A percentile compares a stretch with the other conserved stretches of the same genome.
phyloP scores from a whole-genome alignment of 352 stramenopile species.

The Pythium apleroticum region DNA sequence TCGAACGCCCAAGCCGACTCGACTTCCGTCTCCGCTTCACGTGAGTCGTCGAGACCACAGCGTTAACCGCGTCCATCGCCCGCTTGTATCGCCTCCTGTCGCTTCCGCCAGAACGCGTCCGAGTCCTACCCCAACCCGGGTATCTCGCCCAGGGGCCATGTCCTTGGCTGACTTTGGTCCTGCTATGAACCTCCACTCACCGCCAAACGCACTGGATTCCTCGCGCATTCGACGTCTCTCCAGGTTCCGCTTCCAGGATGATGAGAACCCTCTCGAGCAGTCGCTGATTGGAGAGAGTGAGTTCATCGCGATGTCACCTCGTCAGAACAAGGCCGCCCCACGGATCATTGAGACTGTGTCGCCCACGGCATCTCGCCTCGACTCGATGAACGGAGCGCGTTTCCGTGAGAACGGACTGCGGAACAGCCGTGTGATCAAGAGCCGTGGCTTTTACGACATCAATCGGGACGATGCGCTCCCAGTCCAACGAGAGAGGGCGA shows the following conservation, averaged over 20 bases:
- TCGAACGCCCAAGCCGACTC: slow-evolving; percentile 2
- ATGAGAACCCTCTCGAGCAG: slow-evolving; percentile 47
- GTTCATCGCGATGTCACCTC: slow-evolving; percentile 53
- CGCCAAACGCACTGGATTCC: slow-evolving; percentile 33
- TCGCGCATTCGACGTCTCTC: slow-evolving; percentile 44
- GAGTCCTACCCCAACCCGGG: slow-evolving; percentile 21
- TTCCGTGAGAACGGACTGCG: slow-evolving; percentile 28
- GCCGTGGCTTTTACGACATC: slow-evolving; percentile 72
- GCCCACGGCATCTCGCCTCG: slow-evolving; percentile 18
- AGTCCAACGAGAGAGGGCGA: background rate
- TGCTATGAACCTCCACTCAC: slow-evolving; percentile 29
- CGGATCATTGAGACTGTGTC: slow-evolving; percentile 41
- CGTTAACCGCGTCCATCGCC: slow-evolving; percentile 20
- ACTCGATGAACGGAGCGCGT: background rate
- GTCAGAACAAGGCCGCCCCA: slow-evolving; percentile 18
- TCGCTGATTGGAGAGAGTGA: slow-evolving; percentile 69
- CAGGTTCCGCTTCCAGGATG: slow-evolving; percentile 30
- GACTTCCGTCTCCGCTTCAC: slow-evolving; percentile 17
- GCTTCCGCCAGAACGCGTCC: slow-evolving; percentile 3
- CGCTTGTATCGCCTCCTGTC: slow-evolving; percentile 17
- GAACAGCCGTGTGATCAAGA: slow-evolving; percentile 74
- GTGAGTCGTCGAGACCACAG: slow-evolving; percentile 18
- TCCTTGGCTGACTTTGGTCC: slow-evolving; percentile 66
- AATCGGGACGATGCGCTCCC: slow-evolving; percentile 29
- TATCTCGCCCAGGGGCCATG: slow-evolving; percentile 46